These are phyloP conservation scores for Hanseniaspora occidentalis DNA, from an alignment of 805 yeast genomes.

Conservation along the genomic window DNA sequence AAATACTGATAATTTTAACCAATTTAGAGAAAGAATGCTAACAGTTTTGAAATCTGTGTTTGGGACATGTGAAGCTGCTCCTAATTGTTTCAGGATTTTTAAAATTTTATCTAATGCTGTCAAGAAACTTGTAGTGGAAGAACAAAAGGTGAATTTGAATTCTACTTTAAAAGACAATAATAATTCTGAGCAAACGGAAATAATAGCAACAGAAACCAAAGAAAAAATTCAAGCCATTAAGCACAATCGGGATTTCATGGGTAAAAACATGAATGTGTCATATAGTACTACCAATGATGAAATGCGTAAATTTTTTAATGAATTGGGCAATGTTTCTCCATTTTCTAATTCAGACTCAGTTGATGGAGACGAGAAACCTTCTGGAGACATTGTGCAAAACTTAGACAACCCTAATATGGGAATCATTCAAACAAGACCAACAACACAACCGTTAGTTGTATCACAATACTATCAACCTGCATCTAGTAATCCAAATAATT, in stretches of 20 bases:
- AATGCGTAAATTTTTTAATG: constrained; percentile 36
- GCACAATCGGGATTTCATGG: constrained; percentile 2
- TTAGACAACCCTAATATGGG: no score
- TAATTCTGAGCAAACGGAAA: background rate
- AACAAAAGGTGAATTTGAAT: background rate
- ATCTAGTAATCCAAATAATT: no score
- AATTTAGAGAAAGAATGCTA: constrained; percentile 35
- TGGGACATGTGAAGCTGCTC: constrained; percentile 71
- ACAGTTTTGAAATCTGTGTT: constrained; percentile 46
- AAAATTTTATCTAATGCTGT: constrained; percentile 64
- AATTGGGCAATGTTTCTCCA: constrained; percentile 24
- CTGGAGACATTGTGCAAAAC: no score
- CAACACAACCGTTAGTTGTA: no score
- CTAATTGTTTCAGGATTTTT: constrained; percentile 55
- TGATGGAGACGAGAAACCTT: no score
- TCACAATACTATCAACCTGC: no score
- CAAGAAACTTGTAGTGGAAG: constrained; percentile 25
- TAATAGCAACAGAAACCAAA: no score
- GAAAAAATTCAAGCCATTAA: background rate
- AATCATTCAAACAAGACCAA: no score
- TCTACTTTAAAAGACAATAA: background rate
- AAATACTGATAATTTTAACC: constrained; percentile 39
- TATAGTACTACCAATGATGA: constrained; percentile 11
- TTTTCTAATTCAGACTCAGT: background rate
- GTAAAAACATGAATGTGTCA: background rate